Percentiles rank a stretch among this genome's conserved stretches.
phyloP scores from a whole-genome alignment of 2,329 filamentous ascomycete genomes.

The Parascedosporium putredinis region DNA sequence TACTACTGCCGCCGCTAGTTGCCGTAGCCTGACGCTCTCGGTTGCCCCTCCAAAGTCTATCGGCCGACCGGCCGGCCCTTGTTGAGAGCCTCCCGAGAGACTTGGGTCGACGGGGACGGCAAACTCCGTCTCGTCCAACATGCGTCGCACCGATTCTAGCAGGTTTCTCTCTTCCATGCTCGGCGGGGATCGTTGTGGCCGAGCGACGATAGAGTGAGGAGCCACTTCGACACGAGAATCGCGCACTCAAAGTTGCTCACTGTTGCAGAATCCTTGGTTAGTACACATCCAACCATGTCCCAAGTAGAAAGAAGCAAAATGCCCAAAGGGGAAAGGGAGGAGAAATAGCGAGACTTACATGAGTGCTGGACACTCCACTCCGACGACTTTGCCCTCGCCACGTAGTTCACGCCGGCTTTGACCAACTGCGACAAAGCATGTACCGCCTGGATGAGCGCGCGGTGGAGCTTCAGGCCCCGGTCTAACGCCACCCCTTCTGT shows the following conservation, averaged over 20 bases:
- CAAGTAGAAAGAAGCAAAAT: no score
- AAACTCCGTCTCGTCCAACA: constrained; percentile 54
- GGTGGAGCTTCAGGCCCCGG: constrained; percentile 47
- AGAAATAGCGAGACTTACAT: constrained; percentile 28
- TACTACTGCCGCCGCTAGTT: constrained; percentile 47
- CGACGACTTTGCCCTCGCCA: constrained; percentile 48
- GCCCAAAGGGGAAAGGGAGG: constrained; percentile 8
- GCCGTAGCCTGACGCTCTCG: constrained; percentile 41
- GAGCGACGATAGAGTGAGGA: constrained; percentile 44
- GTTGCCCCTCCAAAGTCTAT: constrained; percentile 30
- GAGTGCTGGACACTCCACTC: constrained; percentile 56
- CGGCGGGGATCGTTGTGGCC: constrained; percentile 37
- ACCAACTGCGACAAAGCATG: constrained; percentile 59
- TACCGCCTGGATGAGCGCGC: constrained; percentile 56
- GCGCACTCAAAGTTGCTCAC: constrained; percentile 55
- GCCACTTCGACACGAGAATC: constrained; percentile 50
- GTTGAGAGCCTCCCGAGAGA: constrained; percentile 24
- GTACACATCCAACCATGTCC: no score
- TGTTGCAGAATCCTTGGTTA: constrained; percentile 14
- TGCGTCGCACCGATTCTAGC: constrained; percentile 44
- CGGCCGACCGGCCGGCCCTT: background rate
- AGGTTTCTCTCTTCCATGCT: constrained; percentile 43
- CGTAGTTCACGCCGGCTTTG: constrained; percentile 52
- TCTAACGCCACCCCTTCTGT: constrained; percentile 46
- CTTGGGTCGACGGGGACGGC: constrained; percentile 49